These are phyloP conservation scores for Auxenochlorella pyrenoidosa DNA, from an alignment of 139 green algal genomes.

Conservation along the genomic window DNA sequence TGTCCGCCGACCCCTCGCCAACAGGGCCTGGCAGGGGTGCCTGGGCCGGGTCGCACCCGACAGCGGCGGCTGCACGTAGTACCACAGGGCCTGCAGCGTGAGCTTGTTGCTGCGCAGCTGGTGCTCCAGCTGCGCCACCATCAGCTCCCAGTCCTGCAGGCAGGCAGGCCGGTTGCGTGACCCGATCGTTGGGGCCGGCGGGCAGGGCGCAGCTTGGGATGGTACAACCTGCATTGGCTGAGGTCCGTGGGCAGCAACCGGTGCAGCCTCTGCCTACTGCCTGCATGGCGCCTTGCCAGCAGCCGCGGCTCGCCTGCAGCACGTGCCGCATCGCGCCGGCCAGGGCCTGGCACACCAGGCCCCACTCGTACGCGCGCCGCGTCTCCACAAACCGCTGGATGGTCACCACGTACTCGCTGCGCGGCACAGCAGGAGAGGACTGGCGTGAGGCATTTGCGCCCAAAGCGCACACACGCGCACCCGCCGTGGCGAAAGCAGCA, in stretches of 20 bases:
- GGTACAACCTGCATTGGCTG: no score
- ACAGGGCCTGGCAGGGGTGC: not conserved
- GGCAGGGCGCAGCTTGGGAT: no score
- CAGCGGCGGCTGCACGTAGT: slow-evolving; percentile 78
- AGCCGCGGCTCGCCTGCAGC: slow-evolving; percentile 43
- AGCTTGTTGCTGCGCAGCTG: slow-evolving; percentile 69
- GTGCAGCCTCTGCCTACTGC: no score
- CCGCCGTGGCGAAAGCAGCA: no score
- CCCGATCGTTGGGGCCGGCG: no score
- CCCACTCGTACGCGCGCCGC: slow-evolving; percentile 57
- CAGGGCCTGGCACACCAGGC: slow-evolving; percentile 80
- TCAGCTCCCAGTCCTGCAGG: slow-evolving; percentile 75
- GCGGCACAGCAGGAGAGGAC: no score
- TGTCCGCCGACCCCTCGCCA: not conserved
- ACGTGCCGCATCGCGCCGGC: slow-evolving; percentile 75
- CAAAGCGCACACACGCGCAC: no score
- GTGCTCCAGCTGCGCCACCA: slow-evolving; percentile 92
- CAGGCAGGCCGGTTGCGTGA: no score
- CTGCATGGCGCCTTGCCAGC: no score
- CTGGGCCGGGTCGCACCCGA: not conserved
- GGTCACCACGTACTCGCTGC: slow-evolving; percentile 76
- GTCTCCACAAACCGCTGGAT: slow-evolving; percentile 87
- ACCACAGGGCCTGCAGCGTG: slow-evolving; percentile 79
- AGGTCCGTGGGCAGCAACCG: no score
- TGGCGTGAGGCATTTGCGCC: no score